These are phyloP conservation scores for Tephrocybe sp. DNA, from an alignment of 768 basidiomycete genomes.

Conservation along the genomic window DNA sequence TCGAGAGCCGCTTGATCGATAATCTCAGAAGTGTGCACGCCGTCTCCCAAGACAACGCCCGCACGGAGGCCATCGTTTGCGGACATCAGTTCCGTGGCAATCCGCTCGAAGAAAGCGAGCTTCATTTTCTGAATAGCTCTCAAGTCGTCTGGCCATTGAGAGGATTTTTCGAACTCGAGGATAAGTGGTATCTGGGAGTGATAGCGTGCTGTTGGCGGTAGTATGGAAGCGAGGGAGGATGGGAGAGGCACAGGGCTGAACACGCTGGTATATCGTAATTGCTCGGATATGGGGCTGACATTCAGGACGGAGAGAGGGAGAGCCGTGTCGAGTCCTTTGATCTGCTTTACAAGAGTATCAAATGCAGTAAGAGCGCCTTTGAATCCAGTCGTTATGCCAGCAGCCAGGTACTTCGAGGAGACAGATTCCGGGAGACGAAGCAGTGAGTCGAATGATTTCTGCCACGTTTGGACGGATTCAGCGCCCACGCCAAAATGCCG, in stretches of 20 bases:
- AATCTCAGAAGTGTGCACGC: conserved; percentile 46
- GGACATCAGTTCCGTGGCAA: conserved; percentile 64
- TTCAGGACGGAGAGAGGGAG: conserved; percentile 78
- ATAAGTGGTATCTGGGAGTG: conserved; percentile 69
- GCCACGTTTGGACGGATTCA: conserved; percentile 55
- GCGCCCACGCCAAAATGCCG: conserved; percentile 70
- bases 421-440: conserved; percentile 58
- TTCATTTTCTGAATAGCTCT: conserved; percentile 92
- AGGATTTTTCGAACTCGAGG: conserved; percentile 89
- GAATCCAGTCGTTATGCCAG: conserved; percentile 51
- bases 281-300: conserved; percentile 69
- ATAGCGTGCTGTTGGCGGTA: conserved; percentile 63
- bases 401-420: conserved; percentile 39
- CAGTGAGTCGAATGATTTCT: conserved; percentile 53
- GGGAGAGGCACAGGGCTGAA: conserved; percentile 80
- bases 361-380: conserved; percentile 77
- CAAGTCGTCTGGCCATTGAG: conserved; percentile 93
- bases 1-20: conserved; percentile 74
- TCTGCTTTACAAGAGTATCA: conserved; percentile 67
- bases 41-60: conserved; percentile 55
- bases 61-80: conserved; percentile 51
- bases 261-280: conserved; percentile 78
- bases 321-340: conserved; percentile 71
- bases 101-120: conserved; percentile 83
- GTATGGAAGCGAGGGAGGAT: conserved; percentile 40